Base-by-base conservation (phyloP, 305 asterid genomes). In the Andrographis paniculata region DNA sequence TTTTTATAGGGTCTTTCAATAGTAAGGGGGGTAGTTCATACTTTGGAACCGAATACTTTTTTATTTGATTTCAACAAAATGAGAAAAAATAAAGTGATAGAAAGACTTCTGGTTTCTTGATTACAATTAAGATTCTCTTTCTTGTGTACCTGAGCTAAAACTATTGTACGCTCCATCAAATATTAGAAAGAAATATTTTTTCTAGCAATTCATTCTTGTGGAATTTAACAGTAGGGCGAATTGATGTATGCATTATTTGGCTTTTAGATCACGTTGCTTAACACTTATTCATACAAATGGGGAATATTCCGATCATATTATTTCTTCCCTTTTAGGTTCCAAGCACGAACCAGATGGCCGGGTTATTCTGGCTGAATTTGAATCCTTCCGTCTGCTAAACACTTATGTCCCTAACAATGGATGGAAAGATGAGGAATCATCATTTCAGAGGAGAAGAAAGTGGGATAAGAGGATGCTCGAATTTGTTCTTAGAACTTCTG, bases 391-490 rank as follows among this genome's bases (percentile, higher is more conserved):
- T 23, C 39, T 89, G 31, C 47, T 89, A 46, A 89, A 82, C 64
- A 82, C 98, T 0, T 89, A 89, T 50, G 93, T 67, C 55, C 98
- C 98, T 50, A 85, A 89, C 67, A 89, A 89, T 66, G 95, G 94
- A 56, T 85, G 95, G 98, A 89, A 85, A 64, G 98, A 89, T 6
- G 98, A 89, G 65, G 94, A 82, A 59, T 59, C 82, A 42, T 78
- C 95, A 17, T 89, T 89, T 60, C 88, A 45, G 45, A 85, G 98
- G 76, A 82, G 98, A 75, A 78, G 98, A 78, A 85, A 89, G 68
- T 89, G 98, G 98, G 98, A 89, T 66, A 82, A 89, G 70, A 78
- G 94, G 76, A 74, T 89, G 68, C 63, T 77, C 61, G 95, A 80
- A 45, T 85, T 76, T 76, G 82, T 89, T 50, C 52, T 67, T 31